Evolutionary conservation across 768 basidiomycete genomes (phyloP).

Genomic region (Hypsizygus marmoreus): DNA sequence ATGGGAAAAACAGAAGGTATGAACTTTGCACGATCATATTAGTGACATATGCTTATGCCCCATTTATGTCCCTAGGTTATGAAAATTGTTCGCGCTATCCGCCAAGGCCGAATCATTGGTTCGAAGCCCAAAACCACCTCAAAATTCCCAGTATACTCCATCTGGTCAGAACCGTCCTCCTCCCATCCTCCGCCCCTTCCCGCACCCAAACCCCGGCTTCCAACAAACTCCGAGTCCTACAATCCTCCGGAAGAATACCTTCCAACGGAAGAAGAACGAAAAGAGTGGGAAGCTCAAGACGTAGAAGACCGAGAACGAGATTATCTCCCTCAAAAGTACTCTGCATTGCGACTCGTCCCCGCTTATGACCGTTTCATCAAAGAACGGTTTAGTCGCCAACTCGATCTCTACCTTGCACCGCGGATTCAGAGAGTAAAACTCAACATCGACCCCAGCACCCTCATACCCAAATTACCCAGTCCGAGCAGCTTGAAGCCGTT

Average conservation of each 20-base stretch:
- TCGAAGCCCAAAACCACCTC: conserved; percentile 80
- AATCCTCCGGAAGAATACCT: conserved; percentile 98
- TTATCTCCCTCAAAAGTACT: conserved; percentile 86
- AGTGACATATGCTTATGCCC: not conserved
- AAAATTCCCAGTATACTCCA: conserved; percentile 75
- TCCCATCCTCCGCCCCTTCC: conserved; percentile 84
- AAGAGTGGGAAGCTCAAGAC: conserved; percentile 81
- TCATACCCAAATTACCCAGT: conserved; percentile 93
- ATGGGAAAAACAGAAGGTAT: conserved; percentile 99
- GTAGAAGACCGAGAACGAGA: conserved; percentile 89
- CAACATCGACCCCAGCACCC: conserved; percentile 87
- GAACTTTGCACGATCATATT: conserved; percentile 10
- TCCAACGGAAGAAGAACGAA: conserved; percentile 77
- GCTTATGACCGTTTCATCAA: conserved; percentile 92
- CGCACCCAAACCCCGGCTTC: conserved; percentile 88
- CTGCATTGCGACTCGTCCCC: conserved; percentile 85
- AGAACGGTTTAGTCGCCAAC: conserved; percentile 89
- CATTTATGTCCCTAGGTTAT: conserved; percentile 67
- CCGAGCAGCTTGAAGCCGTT: conserved; percentile 91
- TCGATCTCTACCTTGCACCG: conserved; percentile 96
- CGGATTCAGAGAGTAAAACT: conserved; percentile 85
- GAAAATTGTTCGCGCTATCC: conserved; percentile 99
- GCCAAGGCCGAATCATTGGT: conserved; percentile 91
- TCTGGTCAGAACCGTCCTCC: conserved; percentile 85
- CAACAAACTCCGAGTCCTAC: conserved; percentile 95